These are phyloP conservation scores for Colletotrichum sp. DNA, from an alignment of 2,329 filamentous ascomycete species.

Conservation along the genomic window DNA sequence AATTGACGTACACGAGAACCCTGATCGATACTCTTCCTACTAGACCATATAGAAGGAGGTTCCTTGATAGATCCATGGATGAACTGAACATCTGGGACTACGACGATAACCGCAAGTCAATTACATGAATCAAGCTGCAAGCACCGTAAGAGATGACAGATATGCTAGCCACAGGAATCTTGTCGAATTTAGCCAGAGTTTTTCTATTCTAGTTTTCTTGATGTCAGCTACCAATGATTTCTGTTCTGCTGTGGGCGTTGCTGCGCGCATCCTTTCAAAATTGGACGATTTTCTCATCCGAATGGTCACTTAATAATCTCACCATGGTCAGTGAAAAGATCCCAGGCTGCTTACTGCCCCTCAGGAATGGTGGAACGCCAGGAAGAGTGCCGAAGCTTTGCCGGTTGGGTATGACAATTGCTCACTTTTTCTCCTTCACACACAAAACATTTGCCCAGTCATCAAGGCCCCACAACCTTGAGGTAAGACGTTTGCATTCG, in stretches of 20 bases:
- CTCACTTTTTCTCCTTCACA: background rate
- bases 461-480: background rate
- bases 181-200: background rate
- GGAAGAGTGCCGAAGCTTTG: background rate
- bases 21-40: too few relatives aligned
- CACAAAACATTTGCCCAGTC: background rate
- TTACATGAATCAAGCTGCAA: background rate
- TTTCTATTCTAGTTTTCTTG: background rate
- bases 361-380: background rate
- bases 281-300: background rate
- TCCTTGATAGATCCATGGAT: background rate
- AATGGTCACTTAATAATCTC: background rate
- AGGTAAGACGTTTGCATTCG: background rate
- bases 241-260: background rate
- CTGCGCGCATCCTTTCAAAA: background rate
- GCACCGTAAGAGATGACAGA: background rate
- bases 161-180: background rate
- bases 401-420: too few relatives aligned
- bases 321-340: background rate
- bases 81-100: background rate
- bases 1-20: too few relatives aligned
- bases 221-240: background rate
- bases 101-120: background rate
- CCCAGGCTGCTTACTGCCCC: background rate
- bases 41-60: background rate